A percentile compares a stretch with the other conserved stretches of the same genome.
Conservation (phyloP, 345 rosid species). For the Boechera retrofracta region DNA sequence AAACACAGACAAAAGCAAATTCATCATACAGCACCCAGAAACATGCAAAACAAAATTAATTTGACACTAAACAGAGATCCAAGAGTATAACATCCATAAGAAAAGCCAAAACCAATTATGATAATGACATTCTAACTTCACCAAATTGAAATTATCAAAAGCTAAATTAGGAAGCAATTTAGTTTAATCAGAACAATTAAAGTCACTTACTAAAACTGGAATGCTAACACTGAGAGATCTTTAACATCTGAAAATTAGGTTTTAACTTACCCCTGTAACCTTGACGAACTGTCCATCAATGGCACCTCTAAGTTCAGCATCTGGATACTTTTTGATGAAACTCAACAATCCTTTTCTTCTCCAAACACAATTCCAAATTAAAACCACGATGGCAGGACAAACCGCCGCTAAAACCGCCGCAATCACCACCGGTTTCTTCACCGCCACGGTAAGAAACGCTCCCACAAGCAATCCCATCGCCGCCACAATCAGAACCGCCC, state of each 20-base stretch:
- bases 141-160: background rate
- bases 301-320: constrained; percentile 93
- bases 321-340: constrained; percentile 68
- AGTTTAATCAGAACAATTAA: constrained; percentile 8
- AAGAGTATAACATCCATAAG: constrained; percentile 16
- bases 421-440: constrained; percentile 72
- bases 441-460: constrained; percentile 79
- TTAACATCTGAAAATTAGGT: constrained; percentile 8
- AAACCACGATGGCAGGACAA: constrained; percentile 55
- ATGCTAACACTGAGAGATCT: background rate
- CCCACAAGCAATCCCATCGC: constrained; percentile 70
- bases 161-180: constrained; percentile 8
- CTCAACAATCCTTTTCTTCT: constrained; percentile 73
- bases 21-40: constrained; percentile 23
- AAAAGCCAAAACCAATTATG: constrained; percentile 11
- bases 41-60: constrained; percentile 3
- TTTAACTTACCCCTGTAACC: constrained; percentile 81
- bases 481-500: constrained; percentile 69
- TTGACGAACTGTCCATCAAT: constrained; percentile 90
- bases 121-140: constrained; percentile 26
- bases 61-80: constrained; percentile 29
- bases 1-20: constrained; percentile 7
- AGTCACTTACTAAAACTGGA: constrained; percentile 26
- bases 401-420: constrained; percentile 65
- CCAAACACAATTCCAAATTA: constrained; percentile 75